Conservation (phyloP, 2,329 filamentous ascomycete genomes). For the Raffaelea deltoideospora region DNA sequence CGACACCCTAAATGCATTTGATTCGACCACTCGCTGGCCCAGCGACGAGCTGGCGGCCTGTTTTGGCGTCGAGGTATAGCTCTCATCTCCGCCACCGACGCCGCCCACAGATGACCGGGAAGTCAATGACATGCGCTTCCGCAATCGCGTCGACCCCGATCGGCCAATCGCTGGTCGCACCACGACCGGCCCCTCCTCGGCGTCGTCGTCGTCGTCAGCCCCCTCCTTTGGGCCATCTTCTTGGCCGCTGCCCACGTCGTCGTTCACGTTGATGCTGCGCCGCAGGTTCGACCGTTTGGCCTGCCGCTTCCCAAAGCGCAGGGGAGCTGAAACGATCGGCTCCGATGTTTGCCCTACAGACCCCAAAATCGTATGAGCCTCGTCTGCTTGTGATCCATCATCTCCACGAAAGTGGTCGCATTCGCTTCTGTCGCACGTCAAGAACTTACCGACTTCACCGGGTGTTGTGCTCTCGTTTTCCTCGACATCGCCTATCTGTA, state of each 20-base stretch:
- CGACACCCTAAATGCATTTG: slow-evolving; percentile 24
- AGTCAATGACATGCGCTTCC: slow-evolving; percentile 47
- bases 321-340: slow-evolving; percentile 18
- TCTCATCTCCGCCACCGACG: slow-evolving; percentile 18
- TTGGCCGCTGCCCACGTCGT: no score
- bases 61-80: not conserved
- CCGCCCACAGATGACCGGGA: slow-evolving; percentile 65
- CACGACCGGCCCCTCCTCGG: slow-evolving; percentile 31
- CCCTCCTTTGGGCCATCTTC: not conserved
- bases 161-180: slow-evolving; percentile 32
- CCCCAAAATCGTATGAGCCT: slow-evolving; percentile 12
- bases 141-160: slow-evolving; percentile 39
- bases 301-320: slow-evolving; percentile 35
- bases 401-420: slow-evolving; percentile 12
- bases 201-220: slow-evolving; percentile 19
- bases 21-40: slow-evolving; percentile 17
- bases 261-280: slow-evolving; percentile 35
- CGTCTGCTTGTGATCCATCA: slow-evolving; percentile 14
- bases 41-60: slow-evolving; percentile 16
- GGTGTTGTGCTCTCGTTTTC: slow-evolving; percentile 23
- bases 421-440: no score
- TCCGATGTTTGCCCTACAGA: slow-evolving; percentile 15
- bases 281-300: slow-evolving; percentile 43
- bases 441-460: slow-evolving; percentile 17
- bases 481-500: slow-evolving; percentile 55